Evolutionary conservation across 2,329 filamentous ascomycete genomes (phyloP).

Genomic region (Scytalidium lignicola): DNA sequence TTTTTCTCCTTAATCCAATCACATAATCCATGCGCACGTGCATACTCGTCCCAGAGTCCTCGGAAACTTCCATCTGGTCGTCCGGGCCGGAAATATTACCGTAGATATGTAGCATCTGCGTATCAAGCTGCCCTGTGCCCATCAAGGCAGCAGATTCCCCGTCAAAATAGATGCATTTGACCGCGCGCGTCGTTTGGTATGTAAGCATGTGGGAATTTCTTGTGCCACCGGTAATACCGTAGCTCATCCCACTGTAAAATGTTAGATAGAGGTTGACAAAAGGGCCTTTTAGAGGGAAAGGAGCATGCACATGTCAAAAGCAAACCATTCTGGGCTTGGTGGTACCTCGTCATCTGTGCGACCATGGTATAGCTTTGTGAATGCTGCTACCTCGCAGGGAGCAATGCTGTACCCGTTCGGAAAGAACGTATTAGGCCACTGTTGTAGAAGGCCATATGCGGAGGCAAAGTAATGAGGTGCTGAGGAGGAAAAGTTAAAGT

Average conservation of each 20-base stretch:
- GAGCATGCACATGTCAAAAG: constrained; percentile 37
- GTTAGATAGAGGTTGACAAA: constrained; percentile 1
- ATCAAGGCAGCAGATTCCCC: constrained; percentile 44
- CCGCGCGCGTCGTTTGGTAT: constrained; percentile 39
- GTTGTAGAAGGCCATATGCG: constrained; percentile 39
- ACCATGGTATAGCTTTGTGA: constrained; percentile 46
- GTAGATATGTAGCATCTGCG: constrained; percentile 45
- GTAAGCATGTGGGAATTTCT: constrained; percentile 41
- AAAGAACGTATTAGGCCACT: constrained; percentile 47
- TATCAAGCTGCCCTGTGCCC: constrained; percentile 39
- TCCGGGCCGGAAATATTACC: constrained; percentile 36
- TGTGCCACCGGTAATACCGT: constrained; percentile 44
- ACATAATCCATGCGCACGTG: constrained; percentile 41
- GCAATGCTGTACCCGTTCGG: constrained; percentile 44
- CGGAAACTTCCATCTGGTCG: constrained; percentile 19
- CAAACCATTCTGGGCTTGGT: constrained; percentile 46
- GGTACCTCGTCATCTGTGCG: constrained; percentile 34
- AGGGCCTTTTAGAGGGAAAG: not conserved
- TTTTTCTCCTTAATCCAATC: constrained; percentile 36
- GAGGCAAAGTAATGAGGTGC: constrained; percentile 45
- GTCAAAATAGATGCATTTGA: constrained; percentile 44
- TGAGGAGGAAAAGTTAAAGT: constrained; percentile 41
- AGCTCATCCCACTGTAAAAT: constrained; percentile 41
- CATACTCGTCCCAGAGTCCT: constrained; percentile 41
- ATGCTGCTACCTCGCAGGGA: constrained; percentile 39